Conservation (phyloP, 352 stramenopile genomes). For the Globisporangium heterothallicum region DNA sequence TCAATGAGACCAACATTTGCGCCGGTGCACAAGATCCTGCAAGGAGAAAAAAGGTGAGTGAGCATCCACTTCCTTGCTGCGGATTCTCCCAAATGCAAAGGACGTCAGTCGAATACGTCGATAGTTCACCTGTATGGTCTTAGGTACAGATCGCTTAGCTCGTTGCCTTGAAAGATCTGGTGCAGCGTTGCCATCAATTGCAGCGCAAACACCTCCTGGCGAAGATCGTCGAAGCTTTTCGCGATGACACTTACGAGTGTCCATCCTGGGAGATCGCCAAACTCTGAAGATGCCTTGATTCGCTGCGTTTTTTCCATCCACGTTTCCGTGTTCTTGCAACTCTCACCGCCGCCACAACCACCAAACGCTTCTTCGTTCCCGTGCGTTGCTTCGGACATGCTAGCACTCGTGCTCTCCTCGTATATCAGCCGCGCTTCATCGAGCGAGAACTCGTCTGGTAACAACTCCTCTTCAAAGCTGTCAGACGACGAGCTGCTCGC, state of each 20-base stretch:
- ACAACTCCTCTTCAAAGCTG: conserved; percentile 11
- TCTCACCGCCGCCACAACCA: not conserved
- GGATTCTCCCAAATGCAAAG: no score
- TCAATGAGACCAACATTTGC: conserved; percentile 89
- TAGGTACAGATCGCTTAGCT: conserved; percentile 22
- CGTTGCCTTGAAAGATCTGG: conserved; percentile 26
- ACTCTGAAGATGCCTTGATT: conserved; percentile 17
- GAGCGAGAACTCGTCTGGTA: conserved; percentile 19
- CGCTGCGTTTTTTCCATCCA: conserved; percentile 16
- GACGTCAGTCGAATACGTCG: no score
- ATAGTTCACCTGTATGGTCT: conserved; percentile 23
- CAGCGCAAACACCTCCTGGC: conserved; percentile 34
- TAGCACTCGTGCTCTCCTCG: conserved; percentile 19
- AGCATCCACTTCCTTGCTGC: no score
- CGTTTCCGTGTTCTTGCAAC: conserved; percentile 5
- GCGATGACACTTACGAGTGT: conserved; percentile 31
- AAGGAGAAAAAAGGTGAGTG: not conserved
- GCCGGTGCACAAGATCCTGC: conserved; percentile 83
- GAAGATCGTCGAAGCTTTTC: conserved; percentile 37
- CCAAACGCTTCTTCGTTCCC: not conserved
- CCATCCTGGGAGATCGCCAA: conserved; percentile 22
- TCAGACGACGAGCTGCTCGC: not conserved
- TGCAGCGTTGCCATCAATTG: conserved; percentile 26
- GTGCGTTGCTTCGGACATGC: conserved; percentile 2
- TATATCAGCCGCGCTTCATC: conserved; percentile 24